Evolutionary conservation across 2,329 filamentous ascomycete genomes (phyloP).

Genomic region (Dactylellina drechsleri): DNA sequence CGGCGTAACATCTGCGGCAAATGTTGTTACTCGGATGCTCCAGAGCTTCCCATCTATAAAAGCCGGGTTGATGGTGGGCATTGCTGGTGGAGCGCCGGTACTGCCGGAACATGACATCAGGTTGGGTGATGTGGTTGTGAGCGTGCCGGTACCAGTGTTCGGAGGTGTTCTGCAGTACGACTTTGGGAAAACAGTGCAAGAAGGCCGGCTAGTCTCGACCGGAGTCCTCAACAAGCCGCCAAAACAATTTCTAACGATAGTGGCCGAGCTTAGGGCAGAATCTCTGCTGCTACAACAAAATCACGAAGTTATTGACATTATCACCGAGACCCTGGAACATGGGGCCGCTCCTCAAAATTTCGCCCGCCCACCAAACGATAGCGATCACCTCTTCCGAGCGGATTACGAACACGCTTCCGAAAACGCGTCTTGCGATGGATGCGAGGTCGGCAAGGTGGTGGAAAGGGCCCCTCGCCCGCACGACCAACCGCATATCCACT

Average conservation of each 20-base stretch:
- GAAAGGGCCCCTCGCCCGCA: not conserved
- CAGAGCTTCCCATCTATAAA: constrained; percentile 19
- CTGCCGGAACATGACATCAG: constrained; percentile 24
- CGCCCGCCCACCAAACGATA: too few species aligned
- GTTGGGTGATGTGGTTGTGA: constrained; percentile 1
- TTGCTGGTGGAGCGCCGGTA: constrained; percentile 57
- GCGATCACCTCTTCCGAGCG: too few species aligned
- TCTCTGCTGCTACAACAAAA: too few species aligned
- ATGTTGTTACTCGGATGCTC: constrained; percentile 51
- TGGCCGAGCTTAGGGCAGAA: not conserved
- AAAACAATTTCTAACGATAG: not conserved
- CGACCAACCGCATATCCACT: not conserved
- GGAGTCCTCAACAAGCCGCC: not conserved
- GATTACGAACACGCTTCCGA: not conserved
- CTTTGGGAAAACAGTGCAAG: not conserved
- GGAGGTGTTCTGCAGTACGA: not conserved
- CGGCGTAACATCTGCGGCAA: constrained; percentile 59
- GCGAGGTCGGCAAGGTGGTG: not conserved
- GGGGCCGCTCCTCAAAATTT: too few species aligned
- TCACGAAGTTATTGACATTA: too few species aligned
- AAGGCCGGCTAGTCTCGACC: not conserved
- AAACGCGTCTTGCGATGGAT: not conserved
- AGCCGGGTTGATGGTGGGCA: constrained; percentile 57
- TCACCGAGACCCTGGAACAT: too few species aligned
- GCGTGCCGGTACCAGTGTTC: not conserved